Evolutionary conservation across 345 rosid genomes (phyloP).

Genomic region (Heritiera littoralis): DNA sequence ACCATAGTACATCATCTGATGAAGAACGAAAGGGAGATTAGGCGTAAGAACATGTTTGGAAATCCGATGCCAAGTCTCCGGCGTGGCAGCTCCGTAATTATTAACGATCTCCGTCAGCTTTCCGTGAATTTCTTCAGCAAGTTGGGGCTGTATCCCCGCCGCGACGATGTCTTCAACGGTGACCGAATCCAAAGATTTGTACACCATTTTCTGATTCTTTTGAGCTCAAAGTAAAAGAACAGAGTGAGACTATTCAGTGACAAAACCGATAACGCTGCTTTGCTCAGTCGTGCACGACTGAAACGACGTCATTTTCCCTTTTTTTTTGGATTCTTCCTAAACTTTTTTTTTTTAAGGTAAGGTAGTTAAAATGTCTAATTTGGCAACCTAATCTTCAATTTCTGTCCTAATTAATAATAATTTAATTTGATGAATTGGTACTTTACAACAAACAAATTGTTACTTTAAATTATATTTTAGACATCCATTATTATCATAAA

Average conservation of each 20-base stretch:
- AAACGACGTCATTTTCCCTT: neutral
- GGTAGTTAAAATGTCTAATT: neutral
- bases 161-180: slow-evolving; percentile 58
- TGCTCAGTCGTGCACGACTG: slow-evolving; percentile 5
- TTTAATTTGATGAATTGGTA: no score
- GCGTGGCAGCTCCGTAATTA: slow-evolving; percentile 38
- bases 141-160: slow-evolving; percentile 47
- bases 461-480: no score
- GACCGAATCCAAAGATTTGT: slow-evolving; percentile 52
- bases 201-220: slow-evolving; percentile 34
- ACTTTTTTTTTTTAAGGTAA: neutral
- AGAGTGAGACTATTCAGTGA: neutral
- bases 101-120: slow-evolving; percentile 45
- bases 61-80: slow-evolving; percentile 62
- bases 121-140: slow-evolving; percentile 42
- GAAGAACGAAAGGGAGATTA: slow-evolving; percentile 77
- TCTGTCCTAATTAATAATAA: neutral
- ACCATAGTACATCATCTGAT: slow-evolving; percentile 82
- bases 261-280: neutral
- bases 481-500: no score
- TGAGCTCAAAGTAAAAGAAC: neutral
- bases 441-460: no score
- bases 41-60: slow-evolving; percentile 59
- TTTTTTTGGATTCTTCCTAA: neutral
- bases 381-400: neutral